phyloP scores from a whole-genome alignment of 176 grass and related monocot genomes.

The Oryza meridionalis region DNA sequence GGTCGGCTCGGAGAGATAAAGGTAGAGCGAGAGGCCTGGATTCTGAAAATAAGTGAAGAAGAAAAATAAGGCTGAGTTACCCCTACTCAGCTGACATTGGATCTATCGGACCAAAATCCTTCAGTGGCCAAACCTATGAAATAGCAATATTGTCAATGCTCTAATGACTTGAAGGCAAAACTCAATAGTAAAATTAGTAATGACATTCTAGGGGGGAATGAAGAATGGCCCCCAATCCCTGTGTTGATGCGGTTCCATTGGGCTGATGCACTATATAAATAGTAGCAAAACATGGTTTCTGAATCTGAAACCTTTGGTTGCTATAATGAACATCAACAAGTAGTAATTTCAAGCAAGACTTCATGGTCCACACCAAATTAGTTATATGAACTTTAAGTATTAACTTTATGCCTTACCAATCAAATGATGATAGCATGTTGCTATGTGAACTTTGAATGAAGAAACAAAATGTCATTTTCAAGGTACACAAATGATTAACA shows the following conservation, averaged over 20 bases:
- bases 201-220: neutral
- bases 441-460: neutral
- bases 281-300: neutral
- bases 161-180: conserved; percentile 22
- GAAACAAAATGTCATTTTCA: neutral
- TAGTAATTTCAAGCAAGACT: conserved; percentile 13
- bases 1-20: neutral
- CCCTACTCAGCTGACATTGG: conserved; percentile 38
- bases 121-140: conserved; percentile 58
- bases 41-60: neutral
- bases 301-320: neutral
- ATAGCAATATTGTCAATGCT: conserved; percentile 30
- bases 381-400: neutral
- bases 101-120: conserved; percentile 52
- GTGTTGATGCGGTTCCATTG: neutral
- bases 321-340: neutral
- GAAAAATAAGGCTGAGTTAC: conserved; percentile 11
- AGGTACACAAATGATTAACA: neutral
- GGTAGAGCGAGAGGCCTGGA: neutral
- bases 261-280: neutral
- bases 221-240: neutral
- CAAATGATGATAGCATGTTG: neutral
- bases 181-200: neutral
- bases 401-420: neutral
- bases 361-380: neutral